Base-by-base conservation (phyloP, 768 basidiomycete species). In the Phallus indusiatus region DNA sequence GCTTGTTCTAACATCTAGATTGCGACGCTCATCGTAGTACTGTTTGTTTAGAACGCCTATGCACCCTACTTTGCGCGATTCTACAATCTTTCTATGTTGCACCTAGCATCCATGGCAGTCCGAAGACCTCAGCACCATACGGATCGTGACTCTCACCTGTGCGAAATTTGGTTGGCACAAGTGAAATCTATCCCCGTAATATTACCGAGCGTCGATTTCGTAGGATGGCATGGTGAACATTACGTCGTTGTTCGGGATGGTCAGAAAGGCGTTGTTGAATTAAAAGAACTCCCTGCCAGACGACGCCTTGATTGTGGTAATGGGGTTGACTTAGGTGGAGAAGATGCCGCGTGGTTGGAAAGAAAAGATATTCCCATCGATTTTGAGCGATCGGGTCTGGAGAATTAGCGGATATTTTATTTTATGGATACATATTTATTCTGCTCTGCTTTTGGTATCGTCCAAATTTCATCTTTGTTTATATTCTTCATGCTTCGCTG, bases 281-380 rank as follows among this genome's bases (percentile, higher is more conserved):
- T 84, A 60, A 83, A 83, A 66, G 83, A 85, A 70, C 69, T 85
- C 33, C 83, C 84, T 5, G 71, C 79, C 46, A 70, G 83, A 56
- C 67, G 81, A 54, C 67, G 81, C 42, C 66, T 84, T 55, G 84
- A 85, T 67, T 84, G 82, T 65, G 82, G 81, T 47, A 83, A 80
- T 63, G 83, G 83, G 34, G 82, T 85, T 20, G 83, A 85, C 69
- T 68, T 85, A 55, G 83, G 83, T 16, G 75, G 76, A 42, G 80
- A 80, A 35, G 83, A 84, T 66, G 81, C 79, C 33, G 75, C 78
- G 48, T 85, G 84, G 84, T 69, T 84, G 67, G 84, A 85, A 71
- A 73, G 83, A 65, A 86, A 83, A 71, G 84, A 87, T 63, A 81
- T 87, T n/a, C 84, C 84, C 57, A 84, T 85, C 72, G 84, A 85